Percentiles rank a stretch among this genome's conserved stretches.
Conservation (phyloP, 495 filamentous ascomycete species). For the Penicillium coprophilum region DNA sequence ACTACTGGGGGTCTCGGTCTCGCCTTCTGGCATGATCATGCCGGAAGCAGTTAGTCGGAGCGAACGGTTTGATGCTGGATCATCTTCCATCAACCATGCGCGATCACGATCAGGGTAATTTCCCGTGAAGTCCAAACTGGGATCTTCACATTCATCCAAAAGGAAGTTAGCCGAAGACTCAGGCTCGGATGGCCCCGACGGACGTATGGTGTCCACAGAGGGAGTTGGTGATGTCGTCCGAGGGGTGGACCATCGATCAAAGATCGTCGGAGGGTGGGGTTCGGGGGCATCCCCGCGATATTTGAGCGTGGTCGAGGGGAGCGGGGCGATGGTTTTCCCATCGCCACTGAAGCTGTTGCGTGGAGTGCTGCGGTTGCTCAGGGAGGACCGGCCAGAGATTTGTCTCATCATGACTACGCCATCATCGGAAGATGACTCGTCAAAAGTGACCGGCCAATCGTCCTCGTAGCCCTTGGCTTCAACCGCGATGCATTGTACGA, state of each 20-base stretch:
- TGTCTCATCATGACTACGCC: conserved; percentile 85
- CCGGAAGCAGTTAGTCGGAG: conserved; percentile 72
- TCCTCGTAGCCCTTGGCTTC: conserved; percentile 79
- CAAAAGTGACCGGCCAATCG: conserved; percentile 42
- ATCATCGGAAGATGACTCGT: conserved; percentile 70
- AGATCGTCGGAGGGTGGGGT: conserved; percentile 34
- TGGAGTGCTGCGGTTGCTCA: conserved; percentile 49
- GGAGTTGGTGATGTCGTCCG: conserved; percentile 62
- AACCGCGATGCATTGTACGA: conserved; percentile 93
- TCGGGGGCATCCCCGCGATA: conserved; percentile 80
- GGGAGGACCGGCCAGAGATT: conserved; percentile 45
- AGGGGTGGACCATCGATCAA: conserved; percentile 36
- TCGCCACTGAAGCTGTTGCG: conserved; percentile 59
- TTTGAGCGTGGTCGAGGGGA: conserved; percentile 90
- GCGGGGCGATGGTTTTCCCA: conserved; percentile 88
- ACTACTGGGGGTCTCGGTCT: conserved; percentile 56
- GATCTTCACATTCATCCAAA: conserved; percentile 66
- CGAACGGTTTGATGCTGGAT: conserved; percentile 38
- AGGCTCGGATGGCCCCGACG: conserved; percentile 53
- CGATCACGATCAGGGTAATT: conserved; percentile 26
- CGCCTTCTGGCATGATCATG: conserved; percentile 84
- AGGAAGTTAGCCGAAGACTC: conserved; percentile 70
- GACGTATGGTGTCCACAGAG: conserved; percentile 73
- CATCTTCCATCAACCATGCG: conserved; percentile 42
- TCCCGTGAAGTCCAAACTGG: conserved; percentile 46